Conservation (phyloP, 495 filamentous ascomycete species). For the Umbilicaria muhlenbergii region DNA sequence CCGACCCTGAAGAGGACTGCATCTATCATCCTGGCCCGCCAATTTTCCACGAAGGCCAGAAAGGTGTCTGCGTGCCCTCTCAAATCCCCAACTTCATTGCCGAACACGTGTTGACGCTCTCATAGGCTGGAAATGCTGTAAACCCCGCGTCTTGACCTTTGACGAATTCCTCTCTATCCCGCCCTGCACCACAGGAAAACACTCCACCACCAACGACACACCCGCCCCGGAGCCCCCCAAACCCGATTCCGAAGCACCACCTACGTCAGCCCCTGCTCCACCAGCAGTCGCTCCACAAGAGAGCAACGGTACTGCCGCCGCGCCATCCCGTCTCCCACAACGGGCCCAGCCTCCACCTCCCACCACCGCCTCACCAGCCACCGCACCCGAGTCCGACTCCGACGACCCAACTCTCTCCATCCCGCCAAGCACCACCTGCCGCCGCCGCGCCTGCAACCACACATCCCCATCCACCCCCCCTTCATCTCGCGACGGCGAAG, state of each 20-base stretch:
- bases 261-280: conserved; percentile 13
- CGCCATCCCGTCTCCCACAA: conserved; percentile 30
- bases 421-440: conserved; percentile 56
- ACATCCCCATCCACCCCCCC: conserved; percentile 37
- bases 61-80: conserved; percentile 49
- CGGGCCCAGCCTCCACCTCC: conserved; percentile 35
- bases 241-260: conserved; percentile 18
- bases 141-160: conserved; percentile 91
- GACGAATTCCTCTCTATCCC: conserved; percentile 94
- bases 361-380: conserved; percentile 43
- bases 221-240: conserved; percentile 38
- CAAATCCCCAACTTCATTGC: conserved; percentile 4
- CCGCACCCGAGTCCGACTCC: conserved; percentile 65
- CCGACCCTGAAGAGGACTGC: conserved; percentile 71
- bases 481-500: conserved; percentile 41
- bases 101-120: conserved; percentile 4
- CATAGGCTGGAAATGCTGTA: conserved; percentile 98
- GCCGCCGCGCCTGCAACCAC: conserved; percentile 55
- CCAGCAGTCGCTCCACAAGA: conserved; percentile 5
- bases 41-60: conserved; percentile 96
- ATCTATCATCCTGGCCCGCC: conserved; percentile 87
- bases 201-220: conserved; percentile 72
- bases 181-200: conserved; percentile 86
- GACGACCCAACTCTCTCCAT: conserved; percentile 65
- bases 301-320: conserved; percentile 18